Base-by-base conservation (phyloP, 768 basidiomycete genomes). In the Lentinula aciculospora region DNA sequence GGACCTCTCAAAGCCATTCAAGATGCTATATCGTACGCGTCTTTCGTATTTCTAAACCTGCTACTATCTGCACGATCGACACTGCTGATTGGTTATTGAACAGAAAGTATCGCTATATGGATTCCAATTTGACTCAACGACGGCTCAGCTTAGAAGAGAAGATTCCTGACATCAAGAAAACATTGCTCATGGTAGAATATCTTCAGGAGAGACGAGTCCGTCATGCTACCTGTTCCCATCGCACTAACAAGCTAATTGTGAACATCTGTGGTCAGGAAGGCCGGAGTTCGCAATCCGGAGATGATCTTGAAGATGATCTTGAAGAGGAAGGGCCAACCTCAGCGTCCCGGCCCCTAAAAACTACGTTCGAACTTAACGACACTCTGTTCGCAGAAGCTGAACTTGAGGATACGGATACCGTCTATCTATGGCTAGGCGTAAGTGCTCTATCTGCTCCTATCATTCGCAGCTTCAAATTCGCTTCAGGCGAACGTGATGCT, bases 51-150 rank as follows among this genome's bases (percentile, higher is more conserved):
- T 37, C 53, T 32, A 48, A 36, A 28, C 32, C 34, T 56, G 59
- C 54, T 61, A 27, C 42, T 28, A 53, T 34, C 53, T 56, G 37
- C 54, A 62, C 60, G 61, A n/a, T 19, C 10, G 5, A 46, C 25
- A 13, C 31, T 50, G 4, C 56, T 25, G 59, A 64, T 58, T 57
- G 61, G 63, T 60, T 60, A 60, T 63, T 59, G 77, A 69, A 67
- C 74, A 99, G 96, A 65, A 98, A 99, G 79, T 98, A 99, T 77
- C 89, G 91, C 50, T 98, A 96, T 74, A 98, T 99, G 96, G 96
- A 98, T 64, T 74, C 83, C 15, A 94, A 85, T 67, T 76, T 95
- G 49, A 76, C 85, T 5, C 88, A 93, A 66, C 82, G 94, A 46
- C 79, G 89, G 54, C 79, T 79, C 53, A 84, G 88, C 17, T 78